These are phyloP conservation scores for Cyclospora cayetanensis DNA, from an alignment of 169 alveolate species.

Conservation along the genomic window DNA sequence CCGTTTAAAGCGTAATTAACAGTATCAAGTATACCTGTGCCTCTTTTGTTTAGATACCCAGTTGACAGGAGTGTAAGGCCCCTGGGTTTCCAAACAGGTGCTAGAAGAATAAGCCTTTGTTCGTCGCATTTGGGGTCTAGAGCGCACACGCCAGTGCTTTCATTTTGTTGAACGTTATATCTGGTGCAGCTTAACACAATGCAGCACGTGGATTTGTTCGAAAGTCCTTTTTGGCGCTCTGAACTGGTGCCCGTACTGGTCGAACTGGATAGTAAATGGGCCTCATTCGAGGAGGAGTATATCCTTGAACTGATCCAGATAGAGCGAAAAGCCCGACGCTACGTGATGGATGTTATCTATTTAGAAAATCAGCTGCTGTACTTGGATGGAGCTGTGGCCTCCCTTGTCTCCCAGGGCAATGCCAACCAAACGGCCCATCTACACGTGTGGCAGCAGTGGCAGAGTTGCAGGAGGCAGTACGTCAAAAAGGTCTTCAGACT, in stretches of 20 bases:
- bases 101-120: too few species aligned
- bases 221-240: constrained; percentile 33
- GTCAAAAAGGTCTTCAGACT: constrained; percentile 38
- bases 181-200: constrained; percentile 24
- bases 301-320: constrained; percentile 63
- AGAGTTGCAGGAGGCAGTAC: constrained; percentile 28
- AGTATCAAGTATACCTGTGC: too few species aligned
- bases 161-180: background rate
- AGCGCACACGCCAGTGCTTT: background rate
- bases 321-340: constrained; percentile 66
- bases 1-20: too few species aligned
- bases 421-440: constrained; percentile 10
- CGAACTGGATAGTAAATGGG: constrained; percentile 69
- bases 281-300: constrained; percentile 67
- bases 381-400: constrained; percentile 54
- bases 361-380: constrained; percentile 24
- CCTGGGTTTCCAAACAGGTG: too few species aligned
- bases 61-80: too few species aligned
- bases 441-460: constrained; percentile 63
- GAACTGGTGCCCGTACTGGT: constrained; percentile 71
- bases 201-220: constrained; percentile 25
- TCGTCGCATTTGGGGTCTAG: too few species aligned
- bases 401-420: constrained; percentile 56
- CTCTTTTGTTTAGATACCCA: too few species aligned
- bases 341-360: constrained; percentile 53